A percentile compares a stretch with the other conserved stretches of the same genome.
These are phyloP conservation scores for Leccinum pellstonianum DNA, from an alignment of 768 basidiomycete species.

Conservation along the genomic window DNA sequence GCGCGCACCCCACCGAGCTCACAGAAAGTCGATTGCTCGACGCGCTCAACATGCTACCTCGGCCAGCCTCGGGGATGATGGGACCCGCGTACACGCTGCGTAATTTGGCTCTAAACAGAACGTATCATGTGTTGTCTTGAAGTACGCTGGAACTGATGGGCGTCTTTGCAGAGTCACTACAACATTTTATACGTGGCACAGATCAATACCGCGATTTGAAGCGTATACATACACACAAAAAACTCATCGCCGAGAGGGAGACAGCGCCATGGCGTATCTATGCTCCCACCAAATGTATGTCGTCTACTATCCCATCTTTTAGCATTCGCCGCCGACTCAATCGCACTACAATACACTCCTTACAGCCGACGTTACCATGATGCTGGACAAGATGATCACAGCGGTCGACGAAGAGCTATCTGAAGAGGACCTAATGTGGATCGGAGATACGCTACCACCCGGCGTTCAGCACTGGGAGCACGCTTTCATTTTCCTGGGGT, in stretches of 20 bases:
- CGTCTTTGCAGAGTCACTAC: not conserved
- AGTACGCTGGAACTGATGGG: not conserved
- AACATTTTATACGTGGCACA: not conserved
- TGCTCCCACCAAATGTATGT: not conserved
- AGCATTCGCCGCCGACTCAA: not conserved
- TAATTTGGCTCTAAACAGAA: not conserved
- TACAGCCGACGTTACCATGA: not conserved
- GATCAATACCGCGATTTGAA: not conserved
- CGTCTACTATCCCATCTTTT: not conserved
- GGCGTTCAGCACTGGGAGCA: not conserved
- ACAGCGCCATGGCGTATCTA: not conserved
- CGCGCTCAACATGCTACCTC: not conserved
- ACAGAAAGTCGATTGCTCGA: not conserved
- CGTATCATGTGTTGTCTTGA: not conserved
- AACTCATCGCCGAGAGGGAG: not conserved
- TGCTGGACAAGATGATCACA: not conserved
- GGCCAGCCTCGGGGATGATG: constrained; percentile 22
- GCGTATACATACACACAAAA: not conserved
- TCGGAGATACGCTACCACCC: not conserved
- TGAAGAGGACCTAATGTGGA: not conserved
- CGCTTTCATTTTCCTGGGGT: not conserved
- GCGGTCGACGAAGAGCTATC: not conserved
- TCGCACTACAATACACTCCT: not conserved
- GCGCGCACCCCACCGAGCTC: not conserved
- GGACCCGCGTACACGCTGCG: not conserved